Conservation (phyloP, 169 alveolate species). For the Eimeria maxima region DNA sequence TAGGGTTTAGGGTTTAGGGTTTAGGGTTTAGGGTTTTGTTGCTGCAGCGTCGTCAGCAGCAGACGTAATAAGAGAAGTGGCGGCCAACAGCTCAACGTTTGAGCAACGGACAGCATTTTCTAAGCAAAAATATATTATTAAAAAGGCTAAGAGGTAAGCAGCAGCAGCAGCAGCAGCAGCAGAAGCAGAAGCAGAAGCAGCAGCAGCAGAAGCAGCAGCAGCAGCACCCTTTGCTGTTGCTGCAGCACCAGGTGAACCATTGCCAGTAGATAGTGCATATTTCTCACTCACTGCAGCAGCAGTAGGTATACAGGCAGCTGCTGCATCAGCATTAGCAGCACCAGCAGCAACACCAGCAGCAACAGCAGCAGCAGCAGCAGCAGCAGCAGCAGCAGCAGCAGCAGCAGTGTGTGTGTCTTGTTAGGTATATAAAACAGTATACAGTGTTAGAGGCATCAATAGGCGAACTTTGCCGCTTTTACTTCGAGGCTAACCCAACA, state of each 20-base stretch:
- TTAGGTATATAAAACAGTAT: conserved; percentile 26
- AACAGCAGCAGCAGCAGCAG: background rate
- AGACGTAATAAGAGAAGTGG: conserved; percentile 3
- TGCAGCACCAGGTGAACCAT: no score
- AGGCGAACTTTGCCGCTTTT: background rate
- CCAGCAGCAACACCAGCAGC: no score
- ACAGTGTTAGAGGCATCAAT: background rate
- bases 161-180: background rate
- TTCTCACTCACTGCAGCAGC: no score
- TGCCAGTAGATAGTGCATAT: no score
- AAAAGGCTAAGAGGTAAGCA: conserved; percentile 9
- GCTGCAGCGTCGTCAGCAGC: conserved; percentile 7
- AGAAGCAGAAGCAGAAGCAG: background rate
- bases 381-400: conserved; percentile 22
- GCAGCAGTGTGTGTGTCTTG: background rate
- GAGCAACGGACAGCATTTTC: conserved; percentile 3
- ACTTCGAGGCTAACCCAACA: background rate
- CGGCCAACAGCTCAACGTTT: conserved; percentile 1
- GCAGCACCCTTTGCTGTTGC: no score
- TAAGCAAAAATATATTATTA: background rate
- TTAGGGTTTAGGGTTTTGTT: background rate
- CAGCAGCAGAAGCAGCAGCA: background rate
- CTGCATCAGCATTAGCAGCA: no score
- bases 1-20: no score
- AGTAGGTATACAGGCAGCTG: no score